These are phyloP conservation scores for Conticribra weissflogii DNA, from an alignment of 108 stramenopile genomes.

Conservation along the genomic window DNA sequence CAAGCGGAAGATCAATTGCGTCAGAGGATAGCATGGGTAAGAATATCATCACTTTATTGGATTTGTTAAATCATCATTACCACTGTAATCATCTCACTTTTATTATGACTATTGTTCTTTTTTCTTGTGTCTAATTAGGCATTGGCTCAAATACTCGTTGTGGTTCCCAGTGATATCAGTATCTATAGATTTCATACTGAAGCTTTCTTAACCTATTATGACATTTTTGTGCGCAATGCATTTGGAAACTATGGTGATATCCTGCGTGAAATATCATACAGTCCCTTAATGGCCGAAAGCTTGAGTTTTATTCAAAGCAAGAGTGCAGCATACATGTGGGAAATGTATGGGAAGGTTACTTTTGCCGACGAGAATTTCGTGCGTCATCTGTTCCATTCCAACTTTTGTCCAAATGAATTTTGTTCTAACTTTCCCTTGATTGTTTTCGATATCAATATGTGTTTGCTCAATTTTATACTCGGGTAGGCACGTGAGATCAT, in stretches of 20 bases:
- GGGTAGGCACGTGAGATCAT: constrained; percentile 56
- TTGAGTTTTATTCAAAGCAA: constrained; percentile 50
- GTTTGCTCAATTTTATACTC: constrained; percentile 27
- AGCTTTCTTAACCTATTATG: constrained; percentile 33
- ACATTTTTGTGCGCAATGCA: constrained; percentile 46
- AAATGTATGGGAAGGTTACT: constrained; percentile 1
- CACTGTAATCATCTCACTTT: too few relatives aligned
- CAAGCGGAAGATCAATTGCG: constrained; percentile 48
- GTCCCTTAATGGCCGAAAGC: constrained; percentile 63
- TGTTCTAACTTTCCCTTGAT: neutral
- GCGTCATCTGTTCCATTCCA: neutral
- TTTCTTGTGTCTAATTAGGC: too few relatives aligned
- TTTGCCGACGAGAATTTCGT: constrained; percentile 26
- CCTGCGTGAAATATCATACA: constrained; percentile 41
- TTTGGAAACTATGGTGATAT: constrained; percentile 48
- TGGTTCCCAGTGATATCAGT: constrained; percentile 43
- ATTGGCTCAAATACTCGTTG: constrained; percentile 40
- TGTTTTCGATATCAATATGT: neutral
- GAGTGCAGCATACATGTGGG: constrained; percentile 26
- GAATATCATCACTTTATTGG: too few relatives aligned
- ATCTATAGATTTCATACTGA: constrained; percentile 15
- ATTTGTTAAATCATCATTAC: too few relatives aligned
- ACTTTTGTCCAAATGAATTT: too few relatives aligned
- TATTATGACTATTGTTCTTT: too few relatives aligned
- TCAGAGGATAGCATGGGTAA: constrained; percentile 53